Base-by-base conservation (phyloP, 306 rosid species). In the Parietaria judaica region DNA sequence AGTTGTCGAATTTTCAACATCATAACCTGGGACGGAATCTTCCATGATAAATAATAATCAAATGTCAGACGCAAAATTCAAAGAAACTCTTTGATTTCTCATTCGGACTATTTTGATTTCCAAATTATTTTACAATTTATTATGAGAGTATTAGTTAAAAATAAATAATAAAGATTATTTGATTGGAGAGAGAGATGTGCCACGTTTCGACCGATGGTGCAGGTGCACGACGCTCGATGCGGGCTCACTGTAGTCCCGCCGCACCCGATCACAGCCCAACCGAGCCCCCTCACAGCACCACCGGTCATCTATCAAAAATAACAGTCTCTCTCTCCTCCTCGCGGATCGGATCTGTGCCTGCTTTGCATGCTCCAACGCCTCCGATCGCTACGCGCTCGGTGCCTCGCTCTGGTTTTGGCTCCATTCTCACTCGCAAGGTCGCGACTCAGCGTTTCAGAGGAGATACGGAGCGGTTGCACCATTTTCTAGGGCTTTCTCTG, bases 261-360 rank as follows among this genome's bases (percentile, higher is more conserved):
- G 52, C 67, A 69, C 51, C 13, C 53, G 14, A 11, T 49, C 68
- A 3, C 62, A 65, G 64, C 64, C 70, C 64, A 4, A 7, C 62
- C 74, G 23, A 4, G 15, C 66, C 66, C 57, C 23, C 60, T 65
- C 47, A 41, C 43, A 41, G 17, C 64, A 37, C 37, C 64, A 37
- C 54, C 45, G 17, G 23, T 63, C 72, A 63, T 36, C 48, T n/a
- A n/a, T n/a, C n/a, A n/a, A n/a, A n/a, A n/a, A n/a, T n/a, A n/a
- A n/a, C n/a, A n/a, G n/a, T n/a, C 43, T 17, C 53, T 54, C 62
- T 55, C 69, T 61, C 54, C 44, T 48, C 57, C 63, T 77, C 74
- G 59, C 71, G 89, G 85, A 84, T 84, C 89, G 85, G 97, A 90
- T 90, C 97, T 76, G 70, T 76, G 70, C 75, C 49, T 44, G 52